Percentiles rank a stretch among this genome's conserved stretches.
phyloP scores from a whole-genome alignment of 805 yeast genomes.

The Lachancea nothofagi region DNA sequence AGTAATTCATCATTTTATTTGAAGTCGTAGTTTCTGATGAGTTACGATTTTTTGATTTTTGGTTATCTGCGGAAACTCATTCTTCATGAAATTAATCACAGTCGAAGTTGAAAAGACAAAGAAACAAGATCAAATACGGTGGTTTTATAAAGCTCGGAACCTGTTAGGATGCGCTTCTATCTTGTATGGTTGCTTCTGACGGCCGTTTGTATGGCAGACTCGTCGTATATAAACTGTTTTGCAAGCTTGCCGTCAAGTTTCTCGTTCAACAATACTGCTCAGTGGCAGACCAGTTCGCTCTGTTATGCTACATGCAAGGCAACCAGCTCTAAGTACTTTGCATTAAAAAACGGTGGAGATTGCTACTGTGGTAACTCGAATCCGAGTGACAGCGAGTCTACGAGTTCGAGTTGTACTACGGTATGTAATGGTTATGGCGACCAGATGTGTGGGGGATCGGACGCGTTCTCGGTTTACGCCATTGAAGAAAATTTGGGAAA shows the following conservation, averaged over 20 bases:
- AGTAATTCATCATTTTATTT: slow-evolving; percentile 4
- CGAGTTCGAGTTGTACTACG: slow-evolving; percentile 20
- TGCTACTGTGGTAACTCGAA: slow-evolving; percentile 31
- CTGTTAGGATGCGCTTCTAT: slow-evolving; percentile 4
- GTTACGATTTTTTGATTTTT: background rate
- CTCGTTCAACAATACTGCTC: slow-evolving; percentile 18
- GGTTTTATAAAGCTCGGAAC: background rate
- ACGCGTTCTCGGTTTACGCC: slow-evolving; percentile 43
- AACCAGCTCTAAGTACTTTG: slow-evolving; percentile 26
- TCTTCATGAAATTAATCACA: background rate
- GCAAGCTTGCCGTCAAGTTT: slow-evolving; percentile 29
- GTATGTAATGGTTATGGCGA: slow-evolving; percentile 52
- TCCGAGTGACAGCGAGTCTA: slow-evolving; percentile 17
- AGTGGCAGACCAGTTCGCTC: slow-evolving; percentile 27
- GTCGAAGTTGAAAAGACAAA: background rate
- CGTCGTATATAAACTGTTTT: slow-evolving; percentile 25
- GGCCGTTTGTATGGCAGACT: slow-evolving; percentile 11
- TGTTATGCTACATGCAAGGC: slow-evolving; percentile 22
- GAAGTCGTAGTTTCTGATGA: background rate
- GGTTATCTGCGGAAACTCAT: slow-evolving; percentile 2
- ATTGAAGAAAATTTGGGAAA: slow-evolving; percentile 20
- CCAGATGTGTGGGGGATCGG: slow-evolving; percentile 60
- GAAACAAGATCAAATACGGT: background rate
- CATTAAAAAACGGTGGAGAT: slow-evolving; percentile 23
- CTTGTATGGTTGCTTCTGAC: slow-evolving; percentile 4